Conservation (phyloP, 108 stramenopile species). For the Heterococcus sp. region DNA sequence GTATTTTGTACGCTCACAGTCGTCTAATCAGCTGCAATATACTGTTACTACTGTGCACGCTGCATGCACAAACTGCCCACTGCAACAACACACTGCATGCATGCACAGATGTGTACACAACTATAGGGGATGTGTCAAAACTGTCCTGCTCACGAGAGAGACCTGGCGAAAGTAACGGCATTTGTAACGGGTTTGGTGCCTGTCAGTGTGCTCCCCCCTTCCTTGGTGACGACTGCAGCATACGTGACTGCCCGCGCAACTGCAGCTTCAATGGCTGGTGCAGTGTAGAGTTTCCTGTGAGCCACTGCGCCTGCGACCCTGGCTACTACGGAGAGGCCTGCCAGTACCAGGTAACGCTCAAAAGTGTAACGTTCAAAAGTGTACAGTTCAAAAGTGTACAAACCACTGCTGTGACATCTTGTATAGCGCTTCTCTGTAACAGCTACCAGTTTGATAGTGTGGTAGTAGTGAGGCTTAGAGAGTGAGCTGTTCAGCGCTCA, state of each 20-base stretch:
- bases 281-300: slow-evolving; percentile 75
- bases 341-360: slow-evolving; percentile 40
- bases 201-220: slow-evolving; percentile 83
- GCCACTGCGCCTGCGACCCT: slow-evolving; percentile 73
- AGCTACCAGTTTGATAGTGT: no score
- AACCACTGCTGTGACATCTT: no score
- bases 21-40: no score
- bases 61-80: no score
- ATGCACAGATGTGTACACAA: slow-evolving; percentile 14
- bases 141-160: slow-evolving; percentile 57
- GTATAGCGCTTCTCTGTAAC: no score
- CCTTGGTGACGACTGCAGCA: slow-evolving; percentile 71
- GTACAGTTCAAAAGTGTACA: no score
- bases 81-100: not conserved
- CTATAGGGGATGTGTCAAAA: slow-evolving; percentile 45
- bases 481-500: not conserved
- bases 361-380: no score
- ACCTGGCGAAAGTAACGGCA: slow-evolving; percentile 69
- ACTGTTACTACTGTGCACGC: no score
- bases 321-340: slow-evolving; percentile 74
- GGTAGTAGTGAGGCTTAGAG: no score
- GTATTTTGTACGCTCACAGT: not conserved
- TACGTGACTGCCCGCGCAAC: slow-evolving; percentile 66
- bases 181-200: slow-evolving; percentile 78
- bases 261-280: slow-evolving; percentile 80